These are phyloP conservation scores for Candida nitratophila DNA, from an alignment of 805 yeast genomes.

Conservation along the genomic window DNA sequence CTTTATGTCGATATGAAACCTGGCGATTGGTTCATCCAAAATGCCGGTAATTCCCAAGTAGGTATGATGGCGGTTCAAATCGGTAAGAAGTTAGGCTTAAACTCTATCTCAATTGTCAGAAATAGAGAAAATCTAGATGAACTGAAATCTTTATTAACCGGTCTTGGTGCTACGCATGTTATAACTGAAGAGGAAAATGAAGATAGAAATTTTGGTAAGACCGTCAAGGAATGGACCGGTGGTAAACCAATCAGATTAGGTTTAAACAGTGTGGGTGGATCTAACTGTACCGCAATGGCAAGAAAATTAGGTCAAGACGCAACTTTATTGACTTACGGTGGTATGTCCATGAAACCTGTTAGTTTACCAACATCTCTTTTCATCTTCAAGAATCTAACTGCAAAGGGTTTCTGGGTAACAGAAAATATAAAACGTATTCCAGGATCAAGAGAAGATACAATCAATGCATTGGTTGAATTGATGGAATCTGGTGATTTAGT, in stretches of 20 bases:
- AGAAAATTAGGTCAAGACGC: constrained; percentile 74
- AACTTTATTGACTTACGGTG: constrained; percentile 86
- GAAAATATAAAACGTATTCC: constrained; percentile 56
- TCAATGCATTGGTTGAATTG: constrained; percentile 47
- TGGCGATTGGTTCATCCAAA: constrained; percentile 91
- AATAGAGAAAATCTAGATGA: constrained; percentile 74
- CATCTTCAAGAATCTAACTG: constrained; percentile 81
- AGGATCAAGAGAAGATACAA: constrained; percentile 46
- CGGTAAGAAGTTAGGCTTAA: constrained; percentile 68
- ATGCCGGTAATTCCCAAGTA: constrained; percentile 95
- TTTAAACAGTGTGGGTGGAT: constrained; percentile 91
- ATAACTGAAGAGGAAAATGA: constrained; percentile 82
- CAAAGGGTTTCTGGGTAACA: constrained; percentile 93
- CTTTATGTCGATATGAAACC: constrained; percentile 53
- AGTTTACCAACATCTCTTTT: constrained; percentile 82
- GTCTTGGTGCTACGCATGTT: constrained; percentile 80
- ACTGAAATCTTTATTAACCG: constrained; percentile 41
- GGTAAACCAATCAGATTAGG: constrained; percentile 63
- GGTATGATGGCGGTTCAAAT: constrained; percentile 89
- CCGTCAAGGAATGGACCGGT: constrained; percentile 47
- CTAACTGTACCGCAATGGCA: constrained; percentile 72
- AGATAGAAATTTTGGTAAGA: constrained; percentile 57
- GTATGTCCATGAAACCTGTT: constrained; percentile 95
- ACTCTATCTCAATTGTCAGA: constrained; percentile 83
- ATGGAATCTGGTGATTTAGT: constrained; percentile 50